phyloP scores from a whole-genome alignment of 139 green algal species.

The Trebouxia sp. region DNA sequence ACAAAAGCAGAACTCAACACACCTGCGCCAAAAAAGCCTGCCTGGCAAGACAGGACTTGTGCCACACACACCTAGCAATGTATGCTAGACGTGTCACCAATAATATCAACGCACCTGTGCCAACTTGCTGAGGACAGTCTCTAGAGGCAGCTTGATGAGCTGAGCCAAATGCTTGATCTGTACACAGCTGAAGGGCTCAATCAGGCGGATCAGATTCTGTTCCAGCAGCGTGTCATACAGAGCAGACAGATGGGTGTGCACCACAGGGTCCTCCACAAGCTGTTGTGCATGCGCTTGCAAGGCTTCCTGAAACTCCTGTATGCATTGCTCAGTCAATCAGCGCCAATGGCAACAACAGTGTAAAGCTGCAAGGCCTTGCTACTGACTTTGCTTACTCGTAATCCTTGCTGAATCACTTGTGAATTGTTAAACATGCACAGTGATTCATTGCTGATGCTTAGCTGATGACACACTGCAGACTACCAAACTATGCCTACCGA shows the following conservation, averaged over 20 bases:
- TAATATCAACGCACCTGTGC: constrained; percentile 79
- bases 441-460: too few species aligned
- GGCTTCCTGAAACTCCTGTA: constrained; percentile 51
- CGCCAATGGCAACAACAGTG: too few species aligned
- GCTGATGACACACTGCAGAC: too few species aligned
- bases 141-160: constrained; percentile 85
- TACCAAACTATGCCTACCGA: too few species aligned
- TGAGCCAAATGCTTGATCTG: constrained; percentile 91
- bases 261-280: constrained; percentile 82
- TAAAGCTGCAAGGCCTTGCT: too few species aligned
- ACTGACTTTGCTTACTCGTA: too few species aligned
- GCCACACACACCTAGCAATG: not conserved
- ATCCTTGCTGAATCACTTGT: too few species aligned
- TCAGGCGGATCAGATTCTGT: constrained; percentile 77
- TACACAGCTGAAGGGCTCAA: constrained; percentile 94
- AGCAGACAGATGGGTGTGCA: constrained; percentile 82
- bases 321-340: not conserved
- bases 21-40: not conserved
- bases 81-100: too few species aligned
- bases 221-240: constrained; percentile 71
- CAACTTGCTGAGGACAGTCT: constrained; percentile 89
- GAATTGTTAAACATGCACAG: too few species aligned
- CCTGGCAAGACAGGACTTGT: not conserved
- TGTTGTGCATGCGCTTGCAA: constrained; percentile 72
- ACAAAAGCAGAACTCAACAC: too few species aligned